phyloP scores from a whole-genome alignment of 208 protist species.

The Wallacemonas sp. region DNA sequence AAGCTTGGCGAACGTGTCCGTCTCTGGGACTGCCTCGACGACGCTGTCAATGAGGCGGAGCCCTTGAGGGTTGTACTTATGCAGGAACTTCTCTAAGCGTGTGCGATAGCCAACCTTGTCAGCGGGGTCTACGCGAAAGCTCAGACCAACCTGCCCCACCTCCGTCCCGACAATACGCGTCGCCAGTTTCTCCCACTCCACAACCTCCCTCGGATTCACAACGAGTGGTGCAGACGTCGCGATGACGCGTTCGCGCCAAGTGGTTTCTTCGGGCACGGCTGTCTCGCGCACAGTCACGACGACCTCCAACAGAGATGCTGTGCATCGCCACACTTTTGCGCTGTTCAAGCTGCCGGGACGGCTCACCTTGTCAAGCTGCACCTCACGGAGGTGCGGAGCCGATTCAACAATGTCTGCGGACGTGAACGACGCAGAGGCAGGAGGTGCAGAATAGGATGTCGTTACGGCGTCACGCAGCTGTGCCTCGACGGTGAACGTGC shows the following conservation, averaged over 20 bases:
- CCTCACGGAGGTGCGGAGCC: conserved; percentile 48
- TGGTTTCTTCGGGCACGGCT: background rate
- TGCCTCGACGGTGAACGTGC: conserved; percentile 57
- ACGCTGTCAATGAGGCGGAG: conserved; percentile 59
- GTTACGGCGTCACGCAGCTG: conserved; percentile 32
- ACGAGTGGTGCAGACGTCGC: conserved; percentile 34
- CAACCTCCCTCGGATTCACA: conserved; percentile 43
- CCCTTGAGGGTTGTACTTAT: conserved; percentile 55
- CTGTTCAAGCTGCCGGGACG: conserved; percentile 13
- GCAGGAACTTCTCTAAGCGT: conserved; percentile 58
- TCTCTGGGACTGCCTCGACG: conserved; percentile 53
- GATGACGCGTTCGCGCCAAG: conserved; percentile 22
- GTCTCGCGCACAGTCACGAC: conserved; percentile 59
- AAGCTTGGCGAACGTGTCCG: conserved; percentile 79
- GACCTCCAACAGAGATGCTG: conserved; percentile 29
- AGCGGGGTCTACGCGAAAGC: conserved; percentile 49
- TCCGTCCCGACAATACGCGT: conserved; percentile 64
- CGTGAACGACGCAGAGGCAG: conserved; percentile 34
- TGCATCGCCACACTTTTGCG: conserved; percentile 47
- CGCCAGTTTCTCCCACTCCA: conserved; percentile 58
- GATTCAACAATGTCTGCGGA: conserved; percentile 36
- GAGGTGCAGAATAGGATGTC: conserved; percentile 23
- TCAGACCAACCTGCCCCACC: conserved; percentile 76
- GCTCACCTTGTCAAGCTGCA: conserved; percentile 44
- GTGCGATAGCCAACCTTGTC: conserved; percentile 49